Conservation (phyloP, 495 filamentous ascomycete genomes). For the Rusavskia elegans region DNA sequence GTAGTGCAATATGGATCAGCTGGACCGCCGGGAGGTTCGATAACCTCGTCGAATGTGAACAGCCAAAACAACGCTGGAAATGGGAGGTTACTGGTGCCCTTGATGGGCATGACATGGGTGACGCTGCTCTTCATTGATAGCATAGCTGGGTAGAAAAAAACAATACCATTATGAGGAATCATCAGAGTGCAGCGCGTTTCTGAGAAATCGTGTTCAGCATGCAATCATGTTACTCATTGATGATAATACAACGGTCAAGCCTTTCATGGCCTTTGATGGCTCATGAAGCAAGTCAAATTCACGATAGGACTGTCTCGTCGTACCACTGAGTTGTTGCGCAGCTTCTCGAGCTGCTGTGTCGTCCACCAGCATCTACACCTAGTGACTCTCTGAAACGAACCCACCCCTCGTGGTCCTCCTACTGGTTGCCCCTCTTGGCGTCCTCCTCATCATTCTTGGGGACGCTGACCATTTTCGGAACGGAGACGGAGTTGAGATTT, state of each 20-base stretch:
- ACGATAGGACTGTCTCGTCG: no score
- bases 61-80: not conserved
- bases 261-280: not conserved
- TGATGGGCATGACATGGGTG: not conserved
- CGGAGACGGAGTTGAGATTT: slow-evolving; percentile 35
- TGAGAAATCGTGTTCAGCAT: not conserved
- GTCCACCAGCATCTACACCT: no score
- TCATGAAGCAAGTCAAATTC: not conserved
- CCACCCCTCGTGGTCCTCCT: not conserved
- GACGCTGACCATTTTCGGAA: slow-evolving; percentile 38
- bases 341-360: no score
- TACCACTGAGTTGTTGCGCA: no score
- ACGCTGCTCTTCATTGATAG: not conserved
- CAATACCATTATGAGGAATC: not conserved
- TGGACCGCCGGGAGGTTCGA: not conserved
- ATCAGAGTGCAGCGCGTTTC: not conserved
- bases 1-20: not conserved
- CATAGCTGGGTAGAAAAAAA: not conserved
- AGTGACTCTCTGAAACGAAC: no score
- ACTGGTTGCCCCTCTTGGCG: slow-evolving; percentile 14
- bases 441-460: slow-evolving; percentile 42
- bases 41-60: not conserved
- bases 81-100: not conserved
- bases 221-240: not conserved
- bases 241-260: not conserved